These are phyloP conservation scores for maize (Zea mays) DNA, from an alignment of 176 grass and related monocot species.

Conservation along the genomic window Zm-B73-REFERENCE-NAM-5.0 NC_050102.1:182472001-182472500, in stretches of 20 bases:
- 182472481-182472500: no score
- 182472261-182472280: not conserved
- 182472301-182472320: constrained; percentile 10
- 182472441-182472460: not conserved
- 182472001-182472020: not conserved
- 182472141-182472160: constrained; percentile 82
- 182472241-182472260: not conserved
- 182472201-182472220: constrained; percentile 5
- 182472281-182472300: not conserved
- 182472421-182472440: not conserved
- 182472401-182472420: not conserved
- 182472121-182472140: constrained; percentile 88
- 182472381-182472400: not conserved
- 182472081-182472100: constrained; percentile 84
- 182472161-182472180: constrained; percentile 64
- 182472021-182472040: constrained; percentile 20
- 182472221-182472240: not conserved
- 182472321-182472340: not conserved
- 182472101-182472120: constrained; percentile 83
- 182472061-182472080: constrained; percentile 74
- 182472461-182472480: not conserved
- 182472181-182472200: constrained; percentile 7
- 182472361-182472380: not conserved
- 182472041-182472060: constrained; percentile 34
- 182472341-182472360: not conserved